Evolutionary conservation across 371 early-diverging fungal species (phyloP).

Genomic region (Haplosporangium sp.): DNA sequence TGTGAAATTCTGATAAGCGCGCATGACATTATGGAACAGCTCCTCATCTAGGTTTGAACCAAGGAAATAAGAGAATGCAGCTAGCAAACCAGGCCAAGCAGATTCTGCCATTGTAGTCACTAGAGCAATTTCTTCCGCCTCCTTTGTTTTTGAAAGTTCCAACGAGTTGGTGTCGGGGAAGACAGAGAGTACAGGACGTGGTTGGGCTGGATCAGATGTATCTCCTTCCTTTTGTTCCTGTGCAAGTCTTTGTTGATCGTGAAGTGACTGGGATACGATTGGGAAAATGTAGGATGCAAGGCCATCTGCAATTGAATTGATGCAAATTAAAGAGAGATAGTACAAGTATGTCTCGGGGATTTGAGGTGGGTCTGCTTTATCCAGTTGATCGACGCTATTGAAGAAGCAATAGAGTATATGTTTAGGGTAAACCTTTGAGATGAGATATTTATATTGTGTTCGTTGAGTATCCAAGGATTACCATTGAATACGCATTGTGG

Average conservation of each 20-base stretch:
- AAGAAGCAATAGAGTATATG: background rate
- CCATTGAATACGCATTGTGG: conserved; percentile 84
- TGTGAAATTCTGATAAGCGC: conserved; percentile 82
- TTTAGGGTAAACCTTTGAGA: too few relatives aligned
- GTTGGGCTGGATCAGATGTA: background rate
- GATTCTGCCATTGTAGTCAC: conserved; percentile 85
- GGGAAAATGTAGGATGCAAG: conserved; percentile 77
- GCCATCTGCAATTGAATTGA: conserved; percentile 78
- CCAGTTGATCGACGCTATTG: conserved; percentile 86
- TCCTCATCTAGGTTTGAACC: conserved; percentile 87
- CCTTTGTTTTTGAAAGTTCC: conserved; percentile 41
- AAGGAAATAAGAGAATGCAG: conserved; percentile 82
- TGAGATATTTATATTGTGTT: too few relatives aligned
- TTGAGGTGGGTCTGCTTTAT: conserved; percentile 90
- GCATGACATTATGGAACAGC: conserved; percentile 79
- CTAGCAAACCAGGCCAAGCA: conserved; percentile 88
- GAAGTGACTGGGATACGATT: conserved; percentile 61
- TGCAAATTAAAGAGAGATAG: conserved; percentile 77
- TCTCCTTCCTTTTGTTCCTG: conserved; percentile 23
- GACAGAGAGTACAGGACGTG: conserved; percentile 21
- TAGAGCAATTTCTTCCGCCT: conserved; percentile 71
- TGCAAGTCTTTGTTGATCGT: conserved; percentile 36
- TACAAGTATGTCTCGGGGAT: conserved; percentile 92
- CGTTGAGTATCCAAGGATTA: conserved; percentile 33
- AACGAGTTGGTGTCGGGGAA: conserved; percentile 46